These are phyloP conservation scores for Phytophthora pluvialis DNA, from an alignment of 352 stramenopile species.

Conservation along the genomic window DNA sequence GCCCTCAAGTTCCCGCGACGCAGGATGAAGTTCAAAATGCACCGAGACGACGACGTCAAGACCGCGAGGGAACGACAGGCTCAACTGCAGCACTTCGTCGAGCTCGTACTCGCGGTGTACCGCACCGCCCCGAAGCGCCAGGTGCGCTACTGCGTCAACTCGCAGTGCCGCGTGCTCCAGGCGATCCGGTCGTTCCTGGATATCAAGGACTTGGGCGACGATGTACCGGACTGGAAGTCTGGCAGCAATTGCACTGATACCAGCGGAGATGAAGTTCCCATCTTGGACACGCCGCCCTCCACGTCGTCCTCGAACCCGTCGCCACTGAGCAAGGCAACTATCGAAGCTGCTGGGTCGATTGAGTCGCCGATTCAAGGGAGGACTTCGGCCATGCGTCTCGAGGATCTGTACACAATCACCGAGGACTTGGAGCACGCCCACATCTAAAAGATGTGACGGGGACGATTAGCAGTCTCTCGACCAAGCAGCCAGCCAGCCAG, in stretches of 20 bases:
- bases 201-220: constrained; percentile 35
- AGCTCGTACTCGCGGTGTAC: constrained; percentile 60
- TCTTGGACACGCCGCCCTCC: constrained; percentile 30
- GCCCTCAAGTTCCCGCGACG: constrained; percentile 66
- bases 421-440: constrained; percentile 51
- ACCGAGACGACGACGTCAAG: constrained; percentile 36
- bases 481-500: neutral
- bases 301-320: constrained; percentile 4
- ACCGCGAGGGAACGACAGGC: constrained; percentile 44
- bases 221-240: constrained; percentile 32
- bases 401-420: constrained; percentile 66
- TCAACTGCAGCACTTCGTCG: constrained; percentile 59
- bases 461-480: constrained; percentile 15
- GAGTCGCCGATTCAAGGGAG: constrained; percentile 33
- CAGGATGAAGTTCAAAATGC: constrained; percentile 38
- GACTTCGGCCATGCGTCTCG: constrained; percentile 39
- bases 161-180: constrained; percentile 49
- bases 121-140: constrained; percentile 51
- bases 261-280: constrained; percentile 23
- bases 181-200: constrained; percentile 60
- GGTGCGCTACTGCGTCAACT: constrained; percentile 64
- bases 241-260: constrained; percentile 21
- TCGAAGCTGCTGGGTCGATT: constrained; percentile 8
- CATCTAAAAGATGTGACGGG: constrained; percentile 18
- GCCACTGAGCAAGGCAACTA: constrained; percentile 6